Evolutionary conservation across 2,329 filamentous ascomycete species (phyloP), one percentile per base, ranked within the genome.

Genomic region (Paramyrothecium roridum): DNA sequence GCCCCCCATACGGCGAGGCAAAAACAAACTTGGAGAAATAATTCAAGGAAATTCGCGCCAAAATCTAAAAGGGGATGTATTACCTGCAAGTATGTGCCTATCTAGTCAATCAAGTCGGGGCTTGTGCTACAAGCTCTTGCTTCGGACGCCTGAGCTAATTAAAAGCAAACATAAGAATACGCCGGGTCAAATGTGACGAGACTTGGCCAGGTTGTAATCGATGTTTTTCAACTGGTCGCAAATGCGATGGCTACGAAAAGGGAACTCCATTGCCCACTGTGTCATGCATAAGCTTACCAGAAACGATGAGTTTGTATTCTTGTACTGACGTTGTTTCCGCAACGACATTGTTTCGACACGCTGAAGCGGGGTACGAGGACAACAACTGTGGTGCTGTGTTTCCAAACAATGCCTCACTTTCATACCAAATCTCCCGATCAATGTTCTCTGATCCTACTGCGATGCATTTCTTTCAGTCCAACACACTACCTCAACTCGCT

Each of bases 21-120:
- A 4, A 71, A 60, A 56, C 65, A 70, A 56, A 65, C 67, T 45
- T 73, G 70, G 70, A 73, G 71, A 61, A 73, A 57, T 57, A 69
- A 62, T 53, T 70, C 72, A 59, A 67, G 71, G 48, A 69, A 66
- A 45, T 73, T 68, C 33, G 69, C 72, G 53, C 69, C 71, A 59
- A 74, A 73, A 63, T 74, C 71, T 57, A 68, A 65, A 62, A 61
- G 68, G 13, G 71, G 71, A 48, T 74, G 71, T 59, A 73, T 70
- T 59, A 74, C 71, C 46, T 74, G 71, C 71, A 74, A 74, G 71
- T 74, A 55, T 50, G 4, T 30, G 8, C 3, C 21, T 21, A 8
- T 23, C 13, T 22, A 48, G 13, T 3, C 16, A 4, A n/a, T n/a
- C n/a, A n/a, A n/a, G n/a, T n/a, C n/a, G n/a, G n/a, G n/a, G n/a